phyloP scores from a whole-genome alignment of 1,139 yeast species.

The Pichia sp. region DNA sequence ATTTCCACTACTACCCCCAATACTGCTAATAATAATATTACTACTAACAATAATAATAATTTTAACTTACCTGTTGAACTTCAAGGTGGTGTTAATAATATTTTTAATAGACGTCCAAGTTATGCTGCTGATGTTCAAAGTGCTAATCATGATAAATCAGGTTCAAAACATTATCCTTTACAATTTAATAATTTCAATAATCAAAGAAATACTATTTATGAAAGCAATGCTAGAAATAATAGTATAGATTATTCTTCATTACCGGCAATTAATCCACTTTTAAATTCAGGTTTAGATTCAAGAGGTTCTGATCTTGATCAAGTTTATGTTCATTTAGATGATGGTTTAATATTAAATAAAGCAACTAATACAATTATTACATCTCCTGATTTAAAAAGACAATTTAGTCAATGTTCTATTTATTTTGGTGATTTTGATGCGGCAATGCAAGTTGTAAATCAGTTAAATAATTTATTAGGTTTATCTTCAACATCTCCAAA shows the following conservation, averaged over 20 bases:
- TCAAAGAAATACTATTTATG: slow-evolving; percentile 9
- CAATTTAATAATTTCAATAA: slow-evolving; percentile 9
- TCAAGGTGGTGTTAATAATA: slow-evolving; percentile 59
- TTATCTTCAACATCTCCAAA: not conserved
- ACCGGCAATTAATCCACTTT: not conserved
- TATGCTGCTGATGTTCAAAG: slow-evolving; percentile 54
- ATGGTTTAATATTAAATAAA: slow-evolving; percentile 49
- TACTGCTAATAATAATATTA: too few species aligned
- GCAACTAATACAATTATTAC: slow-evolving; percentile 43
- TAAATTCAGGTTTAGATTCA: not conserved
- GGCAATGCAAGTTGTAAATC: slow-evolving; percentile 33
- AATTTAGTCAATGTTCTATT: slow-evolving; percentile 39
- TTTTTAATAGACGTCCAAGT: slow-evolving; percentile 57
- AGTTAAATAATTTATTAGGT: slow-evolving; percentile 31
- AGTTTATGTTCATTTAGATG: slow-evolving; percentile 39
- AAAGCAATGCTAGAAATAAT: slow-evolving; percentile 18
- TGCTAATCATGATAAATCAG: not conserved
- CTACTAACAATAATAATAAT: slow-evolving; percentile 6
- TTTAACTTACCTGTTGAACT: slow-evolving; percentile 53
- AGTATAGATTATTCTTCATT: slow-evolving; percentile 20
- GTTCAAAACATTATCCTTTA: slow-evolving; percentile 4
- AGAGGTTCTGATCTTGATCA: slow-evolving; percentile 14
- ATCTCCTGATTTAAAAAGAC: slow-evolving; percentile 41
- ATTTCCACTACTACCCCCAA: too few species aligned
- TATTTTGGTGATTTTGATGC: slow-evolving; percentile 40